Evolutionary conservation across 2,329 filamentous ascomycete species (phyloP), one percentile per base, ranked within the genome.

Genomic region (Saccharata proteae): DNA sequence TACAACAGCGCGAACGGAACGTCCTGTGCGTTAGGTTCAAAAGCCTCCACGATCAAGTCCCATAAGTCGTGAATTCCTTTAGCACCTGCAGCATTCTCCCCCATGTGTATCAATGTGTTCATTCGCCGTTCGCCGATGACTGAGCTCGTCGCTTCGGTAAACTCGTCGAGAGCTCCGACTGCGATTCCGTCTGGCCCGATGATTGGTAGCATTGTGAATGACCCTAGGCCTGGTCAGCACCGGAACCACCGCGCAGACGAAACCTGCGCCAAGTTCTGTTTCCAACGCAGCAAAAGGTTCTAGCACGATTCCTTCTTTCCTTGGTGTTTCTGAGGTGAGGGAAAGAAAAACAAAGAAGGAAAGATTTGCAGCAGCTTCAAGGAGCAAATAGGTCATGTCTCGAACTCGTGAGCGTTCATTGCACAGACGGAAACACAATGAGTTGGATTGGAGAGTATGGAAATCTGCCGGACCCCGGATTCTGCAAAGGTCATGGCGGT

Each of bases 121-220:
- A 36, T 28, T 7, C 34, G 29, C 11, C 34, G 23, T 3, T 33
- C 34, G 14, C 18, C 30, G 13, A 36, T 32, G 3, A 36, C 34
- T 16, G 31, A 13, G 4, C n/a, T 20, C 3, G 34, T 36, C 6
- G 30, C 18, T 19, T 36, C 34, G 12, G 19, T 29, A 14, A 36
- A 36, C 12, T 36, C 34, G 10, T 36, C 34, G 4, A 36, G 15
- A 4, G 29, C 34, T 10, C 34, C 34, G n/a, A 30, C 15, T 6
- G 34, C 30, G 4, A 21, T 30, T 3, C 34, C 34, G 11, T 36
- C 21, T 3, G 24, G 16, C n/a, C 22, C 21, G 6, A 36, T 29
- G 14, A 36, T 36, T 17, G 34, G 34, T 13, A 29, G 13, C 26
- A 36, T 29, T 5, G 34, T 36, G 16, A 33, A 36, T 10, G 13